These are phyloP conservation scores for Perkinsus chesapeaki DNA, from an alignment of 169 alveolate genomes.

Conservation along the genomic window DNA sequence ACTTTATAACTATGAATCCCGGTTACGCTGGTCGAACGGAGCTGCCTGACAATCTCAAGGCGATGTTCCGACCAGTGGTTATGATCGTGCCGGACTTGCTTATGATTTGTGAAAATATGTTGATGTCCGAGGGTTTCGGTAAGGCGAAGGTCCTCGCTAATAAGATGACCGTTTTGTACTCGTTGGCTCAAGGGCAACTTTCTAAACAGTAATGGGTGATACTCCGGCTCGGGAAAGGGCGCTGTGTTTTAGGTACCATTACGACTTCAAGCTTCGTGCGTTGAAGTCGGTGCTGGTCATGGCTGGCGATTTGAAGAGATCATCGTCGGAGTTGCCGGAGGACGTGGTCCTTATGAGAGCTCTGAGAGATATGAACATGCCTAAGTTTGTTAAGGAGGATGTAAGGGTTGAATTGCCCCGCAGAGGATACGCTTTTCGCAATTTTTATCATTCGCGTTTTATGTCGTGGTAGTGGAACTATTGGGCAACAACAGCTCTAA, in stretches of 20 bases:
- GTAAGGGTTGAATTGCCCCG: too few species aligned
- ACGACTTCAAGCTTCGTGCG: slow-evolving; percentile 96
- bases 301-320: slow-evolving; percentile 92
- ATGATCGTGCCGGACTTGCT: slow-evolving; percentile 94
- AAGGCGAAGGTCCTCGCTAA: slow-evolving; percentile 81
- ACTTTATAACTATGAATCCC: slow-evolving; percentile 89
- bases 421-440: too few species aligned
- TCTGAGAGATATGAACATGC: slow-evolving; percentile 89
- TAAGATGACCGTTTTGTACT: slow-evolving; percentile 87
- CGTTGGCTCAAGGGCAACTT: slow-evolving; percentile 70
- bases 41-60: slow-evolving; percentile 94
- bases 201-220: slow-evolving; percentile 77
- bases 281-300: slow-evolving; percentile 87
- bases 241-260: slow-evolving; percentile 54
- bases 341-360: slow-evolving; percentile 91
- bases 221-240: too few species aligned
- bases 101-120: slow-evolving; percentile 92
- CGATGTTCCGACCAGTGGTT: slow-evolving; percentile 93
- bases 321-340: slow-evolving; percentile 81
- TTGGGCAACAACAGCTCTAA: too few species aligned
- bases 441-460: too few species aligned
- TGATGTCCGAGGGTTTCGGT: slow-evolving; percentile 91
- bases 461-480: too few species aligned
- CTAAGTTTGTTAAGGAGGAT: slow-evolving; percentile 82
- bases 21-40: slow-evolving; percentile 98